Percentiles rank a stretch among this genome's conserved stretches.
phyloP scores from a whole-genome alignment of 176 grass and related monocot genomes.

The Avena insularis region DNA sequence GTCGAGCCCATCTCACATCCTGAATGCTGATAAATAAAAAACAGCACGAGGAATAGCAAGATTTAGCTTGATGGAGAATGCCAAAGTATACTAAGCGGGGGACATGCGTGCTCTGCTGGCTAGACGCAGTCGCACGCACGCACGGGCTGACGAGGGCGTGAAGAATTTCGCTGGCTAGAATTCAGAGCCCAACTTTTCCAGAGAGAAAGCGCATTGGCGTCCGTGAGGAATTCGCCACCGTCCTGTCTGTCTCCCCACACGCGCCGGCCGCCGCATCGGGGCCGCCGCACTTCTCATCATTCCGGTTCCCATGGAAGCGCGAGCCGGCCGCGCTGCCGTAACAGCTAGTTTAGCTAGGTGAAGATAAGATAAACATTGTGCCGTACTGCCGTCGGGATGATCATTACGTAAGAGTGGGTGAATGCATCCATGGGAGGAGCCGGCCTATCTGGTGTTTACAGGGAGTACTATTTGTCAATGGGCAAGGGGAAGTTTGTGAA shows the following conservation, averaged over 20 bases:
- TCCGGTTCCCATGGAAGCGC: slow-evolving; percentile 39
- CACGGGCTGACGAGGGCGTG: slow-evolving; percentile 20
- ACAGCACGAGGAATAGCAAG: neutral
- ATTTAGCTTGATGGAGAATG: neutral
- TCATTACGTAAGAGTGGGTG: slow-evolving; percentile 38
- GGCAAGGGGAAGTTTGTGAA: neutral
- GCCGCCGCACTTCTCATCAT: slow-evolving; percentile 41
- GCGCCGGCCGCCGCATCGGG: slow-evolving; percentile 30
- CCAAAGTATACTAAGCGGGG: slow-evolving; percentile 45
- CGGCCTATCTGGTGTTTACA: slow-evolving; percentile 1
- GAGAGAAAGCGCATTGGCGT: slow-evolving; percentile 42
- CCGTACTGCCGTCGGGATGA: neutral
- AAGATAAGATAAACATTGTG: neutral
- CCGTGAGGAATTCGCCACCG: slow-evolving; percentile 49
- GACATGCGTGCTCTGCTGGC: slow-evolving; percentile 27
- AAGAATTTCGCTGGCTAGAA: slow-evolving; percentile 36
- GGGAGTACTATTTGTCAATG: slow-evolving; percentile 13
- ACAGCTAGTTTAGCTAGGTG: slow-evolving; percentile 28
- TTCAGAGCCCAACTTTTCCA: slow-evolving; percentile 65
- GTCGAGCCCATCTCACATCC: neutral
- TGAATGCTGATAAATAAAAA: neutral
- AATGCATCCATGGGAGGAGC: neutral
- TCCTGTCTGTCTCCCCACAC: slow-evolving; percentile 41
- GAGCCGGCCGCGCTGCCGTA: slow-evolving; percentile 43
- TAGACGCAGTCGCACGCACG: neutral